Base-by-base conservation (phyloP, 306 rosid genomes). In the Inga oerstediana region DNA sequence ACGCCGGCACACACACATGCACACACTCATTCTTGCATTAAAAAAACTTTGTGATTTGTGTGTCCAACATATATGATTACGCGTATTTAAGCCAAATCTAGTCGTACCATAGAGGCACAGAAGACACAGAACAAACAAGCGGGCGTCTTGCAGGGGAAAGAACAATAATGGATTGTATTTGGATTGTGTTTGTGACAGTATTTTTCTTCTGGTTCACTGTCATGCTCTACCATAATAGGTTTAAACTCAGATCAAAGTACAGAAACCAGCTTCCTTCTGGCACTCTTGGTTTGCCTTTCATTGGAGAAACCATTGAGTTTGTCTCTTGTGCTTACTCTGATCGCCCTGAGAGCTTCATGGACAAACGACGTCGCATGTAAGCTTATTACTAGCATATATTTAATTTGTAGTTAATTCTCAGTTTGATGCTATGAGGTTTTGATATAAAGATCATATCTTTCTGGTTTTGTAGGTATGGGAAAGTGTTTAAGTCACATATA, bases 401-500 rank as follows among this genome's bases (percentile, higher is more conserved):
- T 20, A 2, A 58, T 8, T 2, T n/a, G 0, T 59, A 59, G 65
- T 61, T 27, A 62, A 65, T 32, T 14, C 71, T 65, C 43, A 64
- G 70, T 34, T 64, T 64, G 70, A 64, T 30, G 10, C 39, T 67
- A 15, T 37, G 13, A 68, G 22, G 17, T 41, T 41, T 8, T 52
- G 59, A 5, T 52, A 10, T 22, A 71, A 22, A 46, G 58, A n/a
- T 72, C 6, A 16, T 19, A 22, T 75, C 51, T 34, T 24, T 51
- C 39, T 75, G 84, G 78, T 54, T 75, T 76, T 80, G 45, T 7
- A 96, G 99, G 93, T 90, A 96, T 79, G 99, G 99, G 1, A 94
- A 94, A 79, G 99, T 96, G 91, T 96, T 96, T 49, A 96, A 90
- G 88, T 96, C 99, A 30, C 99, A 96, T 87, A 88, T 96, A 90